Evolutionary conservation across 1,139 yeast genomes (phyloP).

Genomic region (Hansenula sp.): DNA sequence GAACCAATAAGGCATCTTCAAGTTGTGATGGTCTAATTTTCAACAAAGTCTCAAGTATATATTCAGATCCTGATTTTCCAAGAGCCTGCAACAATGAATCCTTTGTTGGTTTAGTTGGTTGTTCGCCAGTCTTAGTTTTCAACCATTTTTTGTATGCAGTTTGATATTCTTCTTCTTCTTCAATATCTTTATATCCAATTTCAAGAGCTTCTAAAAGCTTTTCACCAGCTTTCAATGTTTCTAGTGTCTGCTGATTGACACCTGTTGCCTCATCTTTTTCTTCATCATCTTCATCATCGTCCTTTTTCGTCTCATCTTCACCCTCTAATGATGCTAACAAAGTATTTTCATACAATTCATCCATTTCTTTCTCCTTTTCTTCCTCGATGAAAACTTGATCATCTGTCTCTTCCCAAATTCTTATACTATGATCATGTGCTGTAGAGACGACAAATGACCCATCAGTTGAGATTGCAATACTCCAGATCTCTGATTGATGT

Average conservation of each 20-base stretch:
- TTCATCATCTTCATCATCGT: slow-evolving; percentile 36
- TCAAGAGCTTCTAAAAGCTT: slow-evolving; percentile 90
- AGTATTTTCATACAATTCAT: slow-evolving; percentile 80
- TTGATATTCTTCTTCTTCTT: slow-evolving; percentile 48
- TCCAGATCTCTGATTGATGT: slow-evolving; percentile 94
- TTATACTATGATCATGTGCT: slow-evolving; percentile 88
- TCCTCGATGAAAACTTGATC: slow-evolving; percentile 95
- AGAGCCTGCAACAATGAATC: slow-evolving; percentile 71
- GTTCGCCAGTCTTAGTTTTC: slow-evolving; percentile 36
- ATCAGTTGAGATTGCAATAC: slow-evolving; percentile 67
- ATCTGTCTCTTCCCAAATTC: slow-evolving; percentile 88
- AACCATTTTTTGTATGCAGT: slow-evolving; percentile 31
- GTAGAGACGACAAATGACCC: slow-evolving; percentile 79
- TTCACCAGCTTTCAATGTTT: slow-evolving; percentile 93
- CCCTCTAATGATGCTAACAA: slow-evolving; percentile 67
- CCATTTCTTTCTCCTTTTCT: slow-evolving; percentile 93
- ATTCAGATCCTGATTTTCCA: slow-evolving; percentile 66
- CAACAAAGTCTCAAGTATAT: slow-evolving; percentile 66
- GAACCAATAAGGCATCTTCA: slow-evolving; percentile 85
- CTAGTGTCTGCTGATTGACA: slow-evolving; percentile 82
- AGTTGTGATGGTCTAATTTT: slow-evolving; percentile 79
- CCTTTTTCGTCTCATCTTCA: slow-evolving; percentile 41
- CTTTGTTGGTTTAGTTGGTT: slow-evolving; percentile 56
- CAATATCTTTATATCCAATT: slow-evolving; percentile 69
- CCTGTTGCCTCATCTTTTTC: slow-evolving; percentile 56